Conservation (phyloP, 129 eudicot species). For the Gnaphalium uliginosum region DNA sequence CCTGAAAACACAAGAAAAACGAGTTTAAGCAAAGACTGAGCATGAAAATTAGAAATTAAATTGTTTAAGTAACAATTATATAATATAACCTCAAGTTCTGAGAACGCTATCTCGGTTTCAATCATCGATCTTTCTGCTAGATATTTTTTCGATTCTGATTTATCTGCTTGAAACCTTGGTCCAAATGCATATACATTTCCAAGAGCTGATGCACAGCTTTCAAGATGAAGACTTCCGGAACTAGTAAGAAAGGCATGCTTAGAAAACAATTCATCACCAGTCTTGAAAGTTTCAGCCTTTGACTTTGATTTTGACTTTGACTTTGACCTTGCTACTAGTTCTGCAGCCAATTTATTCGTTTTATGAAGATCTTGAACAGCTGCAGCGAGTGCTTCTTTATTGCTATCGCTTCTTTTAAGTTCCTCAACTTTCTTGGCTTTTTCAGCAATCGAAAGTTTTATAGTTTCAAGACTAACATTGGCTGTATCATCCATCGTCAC, state of each 20-base stretch:
- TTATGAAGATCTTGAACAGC: constrained; percentile 72
- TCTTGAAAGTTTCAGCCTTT: constrained; percentile 28
- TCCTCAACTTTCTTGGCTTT: constrained; percentile 69
- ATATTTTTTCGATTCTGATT: constrained; percentile 53
- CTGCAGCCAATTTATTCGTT: constrained; percentile 50
- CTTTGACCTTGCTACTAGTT: constrained; percentile 57
- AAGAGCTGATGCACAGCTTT: constrained; percentile 83
- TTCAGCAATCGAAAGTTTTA: constrained; percentile 61
- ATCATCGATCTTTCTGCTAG: constrained; percentile 84
- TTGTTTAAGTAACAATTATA: background rate
- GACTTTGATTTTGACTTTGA: constrained; percentile 32
- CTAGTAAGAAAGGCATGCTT: constrained; percentile 56
- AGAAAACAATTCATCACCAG: constrained; percentile 57
- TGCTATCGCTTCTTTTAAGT: constrained; percentile 67
- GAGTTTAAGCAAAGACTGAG: background rate
- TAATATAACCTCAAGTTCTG: constrained; percentile 64
- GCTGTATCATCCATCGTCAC: constrained; percentile 36
- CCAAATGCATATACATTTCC: constrained; percentile 93
- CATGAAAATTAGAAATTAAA: background rate
- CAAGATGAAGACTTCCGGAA: constrained; percentile 81
- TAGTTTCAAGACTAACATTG: constrained; percentile 45
- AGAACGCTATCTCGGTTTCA: constrained; percentile 81
- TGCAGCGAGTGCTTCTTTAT: constrained; percentile 70
- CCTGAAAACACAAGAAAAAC: constrained; percentile 52
- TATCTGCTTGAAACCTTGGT: constrained; percentile 69